Conservation (phyloP, 176 grass and related monocot species). For the Musa beccarii region DNA sequence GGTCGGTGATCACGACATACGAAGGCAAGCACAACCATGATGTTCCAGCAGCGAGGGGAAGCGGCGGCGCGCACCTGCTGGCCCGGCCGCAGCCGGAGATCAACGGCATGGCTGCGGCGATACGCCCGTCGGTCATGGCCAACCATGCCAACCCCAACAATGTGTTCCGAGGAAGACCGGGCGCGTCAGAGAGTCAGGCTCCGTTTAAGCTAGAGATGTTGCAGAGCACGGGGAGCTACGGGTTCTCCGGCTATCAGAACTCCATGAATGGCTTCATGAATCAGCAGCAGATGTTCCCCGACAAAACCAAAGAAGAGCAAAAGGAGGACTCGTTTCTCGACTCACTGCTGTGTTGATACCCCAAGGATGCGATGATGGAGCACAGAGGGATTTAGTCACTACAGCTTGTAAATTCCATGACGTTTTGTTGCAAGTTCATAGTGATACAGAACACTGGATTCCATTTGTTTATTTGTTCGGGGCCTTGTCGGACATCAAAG, state of each 20-base stretch:
- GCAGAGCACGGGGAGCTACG: background rate
- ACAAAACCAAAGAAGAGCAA: slow-evolving; percentile 49
- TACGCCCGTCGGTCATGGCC: too few relatives aligned
- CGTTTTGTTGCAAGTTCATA: slow-evolving; percentile 6
- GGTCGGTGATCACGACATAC: slow-evolving; percentile 15
- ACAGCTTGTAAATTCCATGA: background rate
- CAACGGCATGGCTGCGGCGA: background rate
- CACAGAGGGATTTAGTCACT: background rate
- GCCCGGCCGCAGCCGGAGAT: background rate
- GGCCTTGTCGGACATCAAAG: background rate
- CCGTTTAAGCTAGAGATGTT: slow-evolving; percentile 4
- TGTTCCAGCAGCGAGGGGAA: slow-evolving; percentile 13
- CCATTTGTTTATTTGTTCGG: slow-evolving; percentile 19
- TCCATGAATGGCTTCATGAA: background rate
- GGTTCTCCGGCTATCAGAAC: background rate
- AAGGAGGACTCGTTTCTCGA: slow-evolving; percentile 57
- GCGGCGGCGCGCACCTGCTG: background rate
- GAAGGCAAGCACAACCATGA: slow-evolving; percentile 25
- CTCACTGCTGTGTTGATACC: slow-evolving; percentile 41
- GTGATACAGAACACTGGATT: background rate
- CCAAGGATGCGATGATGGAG: background rate
- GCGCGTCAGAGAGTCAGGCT: background rate
- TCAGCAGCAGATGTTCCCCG: slow-evolving; percentile 20
- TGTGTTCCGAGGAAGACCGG: background rate
- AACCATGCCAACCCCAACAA: background rate